Evolutionary conservation across 371 early-diverging fungal species (phyloP).

Genomic region (Capniomyces stellatus): DNA sequence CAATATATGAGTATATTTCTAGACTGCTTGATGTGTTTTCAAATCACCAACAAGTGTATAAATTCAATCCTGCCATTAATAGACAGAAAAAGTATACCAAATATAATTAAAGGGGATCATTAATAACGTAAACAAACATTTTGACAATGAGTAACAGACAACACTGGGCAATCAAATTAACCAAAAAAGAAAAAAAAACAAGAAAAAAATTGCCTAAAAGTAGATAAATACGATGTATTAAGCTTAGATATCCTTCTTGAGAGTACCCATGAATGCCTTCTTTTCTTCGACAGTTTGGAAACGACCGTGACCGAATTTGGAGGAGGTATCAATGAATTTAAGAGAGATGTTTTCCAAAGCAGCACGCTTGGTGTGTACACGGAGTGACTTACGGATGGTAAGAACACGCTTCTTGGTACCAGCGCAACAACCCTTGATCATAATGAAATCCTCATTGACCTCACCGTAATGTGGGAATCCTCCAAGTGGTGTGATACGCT

Average conservation of each 20-base stretch:
- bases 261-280: conserved; percentile 85
- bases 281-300: conserved; percentile 99
- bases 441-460: conserved; percentile 95
- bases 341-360: conserved; percentile 91
- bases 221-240: too few relatives aligned
- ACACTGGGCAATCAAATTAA: too few relatives aligned
- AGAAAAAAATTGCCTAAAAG: too few relatives aligned
- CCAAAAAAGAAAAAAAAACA: too few relatives aligned
- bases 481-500: conserved; percentile 97
- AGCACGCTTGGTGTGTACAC: conserved; percentile 83
- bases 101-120: too few relatives aligned
- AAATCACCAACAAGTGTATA: too few relatives aligned
- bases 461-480: conserved; percentile 99
- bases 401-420: conserved; percentile 98
- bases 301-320: conserved; percentile 99
- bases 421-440: conserved; percentile 97
- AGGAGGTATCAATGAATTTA: conserved; percentile 99
- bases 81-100: too few relatives aligned
- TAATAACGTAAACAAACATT: too few relatives aligned
- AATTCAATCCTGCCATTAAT: too few relatives aligned
- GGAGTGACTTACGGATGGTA: conserved; percentile 96
- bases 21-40: too few relatives aligned
- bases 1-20: too few relatives aligned
- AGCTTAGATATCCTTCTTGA: conserved; percentile 90
- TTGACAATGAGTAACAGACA: too few relatives aligned